Evolutionary conservation across 2,329 filamentous ascomycete genomes (phyloP), one percentile per base, ranked within the genome.

Genomic region (Cladosporium colombiae): DNA sequence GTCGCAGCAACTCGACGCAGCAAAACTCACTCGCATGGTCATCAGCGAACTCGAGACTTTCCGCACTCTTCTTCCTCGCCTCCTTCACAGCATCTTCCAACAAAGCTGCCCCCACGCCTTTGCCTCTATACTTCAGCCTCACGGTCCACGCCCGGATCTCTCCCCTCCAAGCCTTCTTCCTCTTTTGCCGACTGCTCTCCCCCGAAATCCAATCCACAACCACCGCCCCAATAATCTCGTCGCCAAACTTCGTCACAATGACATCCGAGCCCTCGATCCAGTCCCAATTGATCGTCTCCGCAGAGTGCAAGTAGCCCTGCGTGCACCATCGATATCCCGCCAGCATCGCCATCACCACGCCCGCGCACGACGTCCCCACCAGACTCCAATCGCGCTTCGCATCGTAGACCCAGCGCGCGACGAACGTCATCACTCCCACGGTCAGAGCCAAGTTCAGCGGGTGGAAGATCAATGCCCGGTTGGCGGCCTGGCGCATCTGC

Each of bases 61-160:
- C 85, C 50, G 91, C 91, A 66, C 89, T 89, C 73, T 85, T 86
- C 77, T 88, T 87, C 71, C 85, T 85, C 67, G 90, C 89, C 64
- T 89, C 76, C 65, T 83, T 83, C 2, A 93, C 88, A 1, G 90
- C 91, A 71, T 91, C 89, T 70, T 89, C 85, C 57, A 97, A 81
- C 72, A 97, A 78, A 35, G 88, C 89, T 49, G 81, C 83, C 2
- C 92, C 93, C 27, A 96, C 82, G 0, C 92, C 92, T 68, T 87
- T 86, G 35, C 86, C 82, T 29, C 93, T 85, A 76, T 92, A 92
- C 70, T 83, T 82, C 60, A 88, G 79, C 74, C 84, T 84, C 1
- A 92, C 91, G 1, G 92, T 94, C 92, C 93, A 97, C 1, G 91
- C 92, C 31, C 91, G 86, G 65, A 97, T 89, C 57, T 92, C 81